Base-by-base conservation (phyloP, 805 yeast genomes). In the Schwanniomyces occidentalis region DNA sequence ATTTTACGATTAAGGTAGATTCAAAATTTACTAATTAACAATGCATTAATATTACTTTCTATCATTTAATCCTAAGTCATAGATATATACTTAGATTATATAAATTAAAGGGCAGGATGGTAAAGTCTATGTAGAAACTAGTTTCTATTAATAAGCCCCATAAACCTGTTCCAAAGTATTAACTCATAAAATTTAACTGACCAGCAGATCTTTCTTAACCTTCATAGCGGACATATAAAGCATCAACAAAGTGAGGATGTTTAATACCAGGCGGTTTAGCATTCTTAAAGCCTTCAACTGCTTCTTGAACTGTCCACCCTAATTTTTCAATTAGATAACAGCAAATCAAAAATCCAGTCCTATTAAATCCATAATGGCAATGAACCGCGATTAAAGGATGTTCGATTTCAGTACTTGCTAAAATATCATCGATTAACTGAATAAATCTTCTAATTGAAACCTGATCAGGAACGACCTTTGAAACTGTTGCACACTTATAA, bases 351-450 rank as follows among this genome's bases (percentile, higher is more conserved):
- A 77, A 84, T 2, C 93, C 91, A 0, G 91, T 84, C 37, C 91
- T 63, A 54, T 84, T 84, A 58, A 83, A 85, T 5, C 91, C 93
- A 51, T 84, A 84, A 54, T 84, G 93, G 52, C 93, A 84, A 55
- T 85, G 93, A 6, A 85, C 83, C 0, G 75, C 87, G 5, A 82
- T 61, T 16, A 68, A 57, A 4, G 75, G 75, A 12, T 46, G 36
- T 14, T 45, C 45, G 12, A 37, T 45, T 14, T 23, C 30, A 16
- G 51, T 55, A 6, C 44, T 41, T 3, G 44, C 15, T 17, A 74
- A 48, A 13, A 77, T 68, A 29, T 66, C 63, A 42, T 77, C 79
- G 4, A 80, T 69, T 28, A 80, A 62, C 24, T 61, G 68, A 24
- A 79, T 67, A 43, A 82, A 85, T 32, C 70, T 61, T 22, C 77